Percentiles rank a stretch among this genome's conserved stretches.
phyloP scores from a whole-genome alignment of 257 asterid genomes.

The Primulina eburnea region DNA sequence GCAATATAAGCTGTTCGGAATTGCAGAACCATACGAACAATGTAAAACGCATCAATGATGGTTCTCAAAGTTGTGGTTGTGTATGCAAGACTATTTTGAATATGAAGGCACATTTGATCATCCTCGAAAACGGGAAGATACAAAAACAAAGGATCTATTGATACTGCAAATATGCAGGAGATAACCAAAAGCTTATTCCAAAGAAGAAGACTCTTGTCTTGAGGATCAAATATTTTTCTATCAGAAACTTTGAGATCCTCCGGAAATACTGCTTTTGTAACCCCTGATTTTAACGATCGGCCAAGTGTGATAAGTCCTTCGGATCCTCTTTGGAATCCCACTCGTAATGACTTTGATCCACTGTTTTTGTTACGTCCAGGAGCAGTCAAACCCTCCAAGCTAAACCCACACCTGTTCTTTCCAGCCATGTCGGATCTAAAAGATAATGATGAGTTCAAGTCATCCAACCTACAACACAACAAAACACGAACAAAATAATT shows the following conservation, averaged over 20 bases:
- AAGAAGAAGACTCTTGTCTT: constrained; percentile 79
- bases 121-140: constrained; percentile 76
- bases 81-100: constrained; percentile 62
- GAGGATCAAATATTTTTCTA: constrained; percentile 81
- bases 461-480: constrained; percentile 54
- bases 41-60: constrained; percentile 59
- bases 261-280: constrained; percentile 80
- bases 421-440: constrained; percentile 74
- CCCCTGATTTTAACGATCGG: constrained; percentile 70
- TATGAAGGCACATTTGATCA: constrained; percentile 76
- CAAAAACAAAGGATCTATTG: constrained; percentile 86
- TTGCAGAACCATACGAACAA: constrained; percentile 72
- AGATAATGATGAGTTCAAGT: constrained; percentile 47
- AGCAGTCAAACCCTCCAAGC: constrained; percentile 52
- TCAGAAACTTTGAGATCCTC: constrained; percentile 84
- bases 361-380: constrained; percentile 38
- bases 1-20: constrained; percentile 96
- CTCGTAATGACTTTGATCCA: constrained; percentile 52
- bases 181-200: constrained; percentile 84
- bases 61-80: constrained; percentile 72
- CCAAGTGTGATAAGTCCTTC: constrained; percentile 85
- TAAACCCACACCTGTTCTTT: constrained; percentile 52
- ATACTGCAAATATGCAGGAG: constrained; percentile 78
- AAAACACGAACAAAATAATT: constrained; percentile 4
- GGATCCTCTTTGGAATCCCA: constrained; percentile 71